These are phyloP conservation scores for Trichoderma lentiforme DNA, from an alignment of 2,329 filamentous ascomycete genomes.

Conservation along the genomic window DNA sequence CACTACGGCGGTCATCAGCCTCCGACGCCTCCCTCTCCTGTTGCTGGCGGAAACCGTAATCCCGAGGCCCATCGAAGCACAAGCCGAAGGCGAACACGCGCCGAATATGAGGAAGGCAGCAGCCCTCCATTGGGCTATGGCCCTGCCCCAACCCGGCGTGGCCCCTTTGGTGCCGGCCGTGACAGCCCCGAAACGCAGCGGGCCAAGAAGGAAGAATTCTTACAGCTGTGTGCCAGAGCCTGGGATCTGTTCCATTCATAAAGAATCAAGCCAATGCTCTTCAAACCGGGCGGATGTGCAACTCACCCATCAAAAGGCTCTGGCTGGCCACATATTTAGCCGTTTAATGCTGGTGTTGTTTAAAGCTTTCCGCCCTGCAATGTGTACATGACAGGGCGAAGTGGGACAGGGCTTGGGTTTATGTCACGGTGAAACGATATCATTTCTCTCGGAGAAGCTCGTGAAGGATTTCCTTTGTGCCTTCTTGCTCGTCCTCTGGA, in stretches of 20 bases:
- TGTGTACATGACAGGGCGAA: not conserved
- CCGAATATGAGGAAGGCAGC: constrained; percentile 90
- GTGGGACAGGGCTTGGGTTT: not conserved
- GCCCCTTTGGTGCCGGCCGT: constrained; percentile 75
- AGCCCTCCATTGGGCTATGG: constrained; percentile 81
- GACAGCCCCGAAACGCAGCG: constrained; percentile 80
- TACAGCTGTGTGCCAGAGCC: constrained; percentile 78
- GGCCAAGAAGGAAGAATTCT: constrained; percentile 89
- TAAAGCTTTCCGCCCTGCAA: not conserved
- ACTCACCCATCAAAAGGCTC: not conserved
- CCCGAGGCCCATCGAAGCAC: constrained; percentile 55
- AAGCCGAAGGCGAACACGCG: constrained; percentile 71
- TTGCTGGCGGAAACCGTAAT: constrained; percentile 51
- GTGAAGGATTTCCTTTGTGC: not conserved
- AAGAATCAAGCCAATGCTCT: constrained; percentile 25
- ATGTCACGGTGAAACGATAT: constrained; percentile 9
- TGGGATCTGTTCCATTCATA: constrained; percentile 98
- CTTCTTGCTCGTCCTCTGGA: not conserved
- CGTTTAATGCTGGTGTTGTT: not conserved
- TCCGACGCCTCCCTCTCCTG: constrained; percentile 82
- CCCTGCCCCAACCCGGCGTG: constrained; percentile 56
- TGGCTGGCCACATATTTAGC: not conserved
- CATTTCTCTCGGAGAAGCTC: not conserved
- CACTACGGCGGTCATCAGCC: constrained; percentile 95
- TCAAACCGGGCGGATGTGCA: not conserved